Evolutionary conservation across 1,139 yeast species (phyloP), one percentile per base, ranked within the genome.

Genomic region (Citeromyces hawaiiensis): DNA sequence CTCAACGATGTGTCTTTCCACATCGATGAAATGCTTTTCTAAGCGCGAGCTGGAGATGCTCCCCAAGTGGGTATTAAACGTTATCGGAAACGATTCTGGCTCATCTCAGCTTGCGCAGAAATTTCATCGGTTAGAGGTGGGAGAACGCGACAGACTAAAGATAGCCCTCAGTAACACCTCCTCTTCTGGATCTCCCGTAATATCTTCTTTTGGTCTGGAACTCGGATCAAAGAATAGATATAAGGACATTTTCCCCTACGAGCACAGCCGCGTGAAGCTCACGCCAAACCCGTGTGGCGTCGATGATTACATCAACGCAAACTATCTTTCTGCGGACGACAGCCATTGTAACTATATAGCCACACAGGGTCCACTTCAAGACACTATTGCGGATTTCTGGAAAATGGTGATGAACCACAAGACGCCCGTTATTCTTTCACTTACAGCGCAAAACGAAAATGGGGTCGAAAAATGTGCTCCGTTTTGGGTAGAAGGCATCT

Each of bases 371-470:
- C 80, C 80, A 3, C 49, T 73, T 39, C 53, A 57, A 31, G 70
- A 66, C 40, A 73, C 80, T 0, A 63, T 68, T 44, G 78, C 78
- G 2, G 80, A 73, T 51, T 72, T 73, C 46, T 73, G 77, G 74
- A 69, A 66, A 45, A 61, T 70, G 42, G 56, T 70, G 4, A 53
- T 65, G 35, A 65, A 68, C 45, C 64, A 68, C 44, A 51, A 57
- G 27, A 57, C 64, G 10, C 60, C 66, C 11, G 42, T 72, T 5
- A 59, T 72, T 9, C 48, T 72, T 13, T 70, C 77, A 2, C 57
- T 73, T 40, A 70, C 79, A 2, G 70, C 70, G 25, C 74, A 72
- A 45, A 53, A 55, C 42, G 80, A 73, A 47, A 66, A 70, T 48
- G 73, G 75, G 3, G 63, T 70, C 19, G 63, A 59, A 42, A 73